phyloP scores from a whole-genome alignment of 139 green algal species.

The Coelastrella sp. region DNA sequence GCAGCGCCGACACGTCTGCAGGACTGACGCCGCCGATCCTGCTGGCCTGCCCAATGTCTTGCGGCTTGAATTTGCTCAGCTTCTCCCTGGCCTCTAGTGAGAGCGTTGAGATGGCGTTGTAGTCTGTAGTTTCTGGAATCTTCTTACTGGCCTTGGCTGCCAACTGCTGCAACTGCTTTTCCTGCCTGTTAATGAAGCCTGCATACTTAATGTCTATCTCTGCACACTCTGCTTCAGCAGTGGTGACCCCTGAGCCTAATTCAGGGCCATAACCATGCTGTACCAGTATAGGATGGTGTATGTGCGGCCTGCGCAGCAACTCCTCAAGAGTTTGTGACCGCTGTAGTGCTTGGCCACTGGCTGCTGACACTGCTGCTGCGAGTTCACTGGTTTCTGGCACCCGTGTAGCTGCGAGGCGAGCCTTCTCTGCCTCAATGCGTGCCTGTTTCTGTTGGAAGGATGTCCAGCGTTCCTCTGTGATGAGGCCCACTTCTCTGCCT shows the following conservation, averaged over 20 bases:
- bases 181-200: conserved; percentile 91
- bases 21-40: conserved; percentile 96
- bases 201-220: conserved; percentile 98
- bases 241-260: background rate
- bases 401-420: conserved; percentile 70
- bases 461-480: conserved; percentile 82
- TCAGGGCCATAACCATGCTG: conserved; percentile 51
- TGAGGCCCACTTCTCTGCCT: conserved; percentile 86
- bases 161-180: conserved; percentile 81
- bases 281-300: conserved; percentile 88
- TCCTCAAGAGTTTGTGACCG: conserved; percentile 79
- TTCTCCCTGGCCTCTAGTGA: conserved; percentile 94
- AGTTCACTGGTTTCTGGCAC: conserved; percentile 60
- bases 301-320: conserved; percentile 88
- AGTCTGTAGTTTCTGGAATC: conserved; percentile 87
- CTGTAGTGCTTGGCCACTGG: conserved; percentile 72
- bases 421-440: conserved; percentile 65
- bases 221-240: conserved; percentile 83
- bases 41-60: conserved; percentile 90
- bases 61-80: conserved; percentile 83
- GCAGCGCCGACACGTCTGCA: conserved; percentile 92
- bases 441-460: conserved; percentile 76
- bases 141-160: conserved; percentile 61
- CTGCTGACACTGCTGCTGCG: conserved; percentile 54
- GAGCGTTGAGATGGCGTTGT: conserved; percentile 78